Evolutionary conservation across 2,329 filamentous ascomycete genomes (phyloP).

Genomic region (Xylariomycetidae sp.): DNA sequence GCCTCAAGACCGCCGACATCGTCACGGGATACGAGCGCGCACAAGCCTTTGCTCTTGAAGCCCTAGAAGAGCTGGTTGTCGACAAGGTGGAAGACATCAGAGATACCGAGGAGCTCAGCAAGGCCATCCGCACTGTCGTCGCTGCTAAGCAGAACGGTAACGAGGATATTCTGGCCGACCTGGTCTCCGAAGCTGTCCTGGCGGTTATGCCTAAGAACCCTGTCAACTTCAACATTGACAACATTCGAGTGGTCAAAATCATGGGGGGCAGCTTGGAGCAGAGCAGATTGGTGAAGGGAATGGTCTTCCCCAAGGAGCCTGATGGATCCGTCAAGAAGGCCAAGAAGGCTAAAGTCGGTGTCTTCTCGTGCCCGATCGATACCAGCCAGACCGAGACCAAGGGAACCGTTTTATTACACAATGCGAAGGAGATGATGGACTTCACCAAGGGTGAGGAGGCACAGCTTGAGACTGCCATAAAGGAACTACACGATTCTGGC

Average conservation of each 20-base stretch:
- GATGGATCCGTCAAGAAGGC: conserved; percentile 89
- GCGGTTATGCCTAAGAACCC: conserved; percentile 95
- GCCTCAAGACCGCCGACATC: conserved; percentile 97
- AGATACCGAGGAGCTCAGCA: conserved; percentile 78
- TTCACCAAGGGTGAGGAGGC: conserved; percentile 96
- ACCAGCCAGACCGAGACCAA: conserved; percentile 97
- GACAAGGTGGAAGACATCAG: conserved; percentile 86
- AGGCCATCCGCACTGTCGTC: conserved; percentile 92
- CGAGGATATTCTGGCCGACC: conserved; percentile 79
- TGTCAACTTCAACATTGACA: conserved; percentile 96
- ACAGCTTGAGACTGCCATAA: conserved; percentile 86
- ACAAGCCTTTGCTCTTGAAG: conserved; percentile 79
- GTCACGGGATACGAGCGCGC: conserved; percentile 94
- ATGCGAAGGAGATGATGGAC: conserved; percentile 97
- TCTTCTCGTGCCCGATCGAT: conserved; percentile 95
- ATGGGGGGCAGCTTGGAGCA: conserved; percentile 96
- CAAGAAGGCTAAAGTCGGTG: conserved; percentile 87
- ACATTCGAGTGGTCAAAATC: conserved; percentile 98
- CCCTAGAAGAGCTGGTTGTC: conserved; percentile 81
- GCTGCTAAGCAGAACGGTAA: conserved; percentile 94
- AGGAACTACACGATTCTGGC: conserved; percentile 92
- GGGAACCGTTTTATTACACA: conserved; percentile 93
- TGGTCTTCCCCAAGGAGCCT: conserved; percentile 97
- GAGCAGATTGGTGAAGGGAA: conserved; percentile 90
- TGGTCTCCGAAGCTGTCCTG: conserved; percentile 82